Evolutionary conservation across 768 basidiomycete genomes (phyloP), one percentile per base, ranked within the genome.

Genomic region (Pleurotus tuoliensis): DNA sequence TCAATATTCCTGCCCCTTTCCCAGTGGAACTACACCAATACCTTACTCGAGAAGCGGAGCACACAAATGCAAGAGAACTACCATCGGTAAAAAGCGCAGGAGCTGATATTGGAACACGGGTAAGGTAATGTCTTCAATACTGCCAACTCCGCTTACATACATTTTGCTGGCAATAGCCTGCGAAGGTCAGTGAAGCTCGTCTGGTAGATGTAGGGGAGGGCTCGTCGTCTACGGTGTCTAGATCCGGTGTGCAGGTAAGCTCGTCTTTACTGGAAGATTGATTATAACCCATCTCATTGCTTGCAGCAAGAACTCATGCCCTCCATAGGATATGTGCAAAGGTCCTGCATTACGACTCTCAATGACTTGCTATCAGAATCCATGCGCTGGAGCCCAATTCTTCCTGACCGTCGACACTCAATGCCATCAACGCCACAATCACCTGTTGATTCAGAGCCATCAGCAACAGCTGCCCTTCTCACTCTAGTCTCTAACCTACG

Each of bases 281-380:
- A 40, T 45, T 7, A 53, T 8, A 51, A 58, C 27, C 44, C 53
- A 34, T 22, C 38, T 54, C 56, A 24, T 37, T 50, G 52, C 25
- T n/a, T 62, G 59, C 64, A 87, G 82, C 77, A 76, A 59, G 83
- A 88, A 60, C 71, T 90, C 37, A 73, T 86, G 62, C 82, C 87
- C 7, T 91, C 89, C n/a, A 85, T 93, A 60, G 73, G 78, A 12
- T 78, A 81, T 55, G 88, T 92, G 30, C 86, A 90, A 62, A 80
- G 77, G 57, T 88, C 88, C 15, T 91, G 88, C 66, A 64, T 92
- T 22, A 84, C 84, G 75, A 88, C 87, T 2, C 73, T 93, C 47
- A 82, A 84, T 62, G 85, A 82, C 67, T 75, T 92, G 18, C 80
- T 91, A 18, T 82, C 83, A 30, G 74, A 71, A 11, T 74, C 79